Percentiles rank a stretch among this genome's conserved stretches.
Evolutionary conservation across 768 basidiomycete species (phyloP).

Genomic region (Phanerochaete sordida): DNA sequence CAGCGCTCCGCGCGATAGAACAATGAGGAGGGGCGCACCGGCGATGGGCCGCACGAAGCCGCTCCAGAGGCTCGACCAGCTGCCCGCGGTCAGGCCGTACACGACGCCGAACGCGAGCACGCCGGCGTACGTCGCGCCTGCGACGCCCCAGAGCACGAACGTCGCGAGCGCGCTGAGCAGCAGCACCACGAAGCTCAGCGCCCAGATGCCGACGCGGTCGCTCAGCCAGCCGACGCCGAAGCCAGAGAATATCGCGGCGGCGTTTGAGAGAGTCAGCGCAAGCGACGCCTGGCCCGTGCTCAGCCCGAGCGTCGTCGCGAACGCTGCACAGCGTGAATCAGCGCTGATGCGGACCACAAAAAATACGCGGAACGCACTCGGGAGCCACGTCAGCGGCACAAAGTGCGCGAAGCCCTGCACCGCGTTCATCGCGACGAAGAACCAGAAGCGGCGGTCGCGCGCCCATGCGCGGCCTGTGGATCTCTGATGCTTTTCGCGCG

Average conservation of each 20-base stretch:
- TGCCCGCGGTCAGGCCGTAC: slow-evolving; percentile 29
- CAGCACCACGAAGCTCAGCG: slow-evolving; percentile 10
- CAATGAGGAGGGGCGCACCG: slow-evolving; percentile 11
- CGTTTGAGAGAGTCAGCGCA: slow-evolving; percentile 17
- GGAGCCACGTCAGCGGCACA: slow-evolving; percentile 13
- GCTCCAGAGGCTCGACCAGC: slow-evolving; percentile 29
- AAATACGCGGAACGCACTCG: neutral
- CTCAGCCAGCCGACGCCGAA: slow-evolving; percentile 14
- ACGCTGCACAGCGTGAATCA: neutral
- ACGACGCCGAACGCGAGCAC: slow-evolving; percentile 23
- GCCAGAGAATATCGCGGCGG: slow-evolving; percentile 12
- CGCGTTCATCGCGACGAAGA: slow-evolving; percentile 20
- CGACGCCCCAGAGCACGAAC: slow-evolving; percentile 30
- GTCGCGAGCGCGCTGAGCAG: slow-evolving; percentile 16
- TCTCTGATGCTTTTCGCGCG: no score
- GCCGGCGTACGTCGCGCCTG: slow-evolving; percentile 19
- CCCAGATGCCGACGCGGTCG: slow-evolving; percentile 18
- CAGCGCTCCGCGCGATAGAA: neutral
- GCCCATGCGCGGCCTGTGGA: slow-evolving; percentile 13
- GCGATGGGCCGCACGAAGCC: slow-evolving; percentile 22
- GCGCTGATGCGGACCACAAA: neutral
- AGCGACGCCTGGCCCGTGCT: slow-evolving; percentile 13
- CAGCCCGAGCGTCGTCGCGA: slow-evolving; percentile 8
- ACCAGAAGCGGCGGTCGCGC: slow-evolving; percentile 20
- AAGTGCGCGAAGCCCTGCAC: slow-evolving; percentile 22